Conservation (phyloP, 352 stramenopile genomes). For the Thalassiosira hispida region DNA sequence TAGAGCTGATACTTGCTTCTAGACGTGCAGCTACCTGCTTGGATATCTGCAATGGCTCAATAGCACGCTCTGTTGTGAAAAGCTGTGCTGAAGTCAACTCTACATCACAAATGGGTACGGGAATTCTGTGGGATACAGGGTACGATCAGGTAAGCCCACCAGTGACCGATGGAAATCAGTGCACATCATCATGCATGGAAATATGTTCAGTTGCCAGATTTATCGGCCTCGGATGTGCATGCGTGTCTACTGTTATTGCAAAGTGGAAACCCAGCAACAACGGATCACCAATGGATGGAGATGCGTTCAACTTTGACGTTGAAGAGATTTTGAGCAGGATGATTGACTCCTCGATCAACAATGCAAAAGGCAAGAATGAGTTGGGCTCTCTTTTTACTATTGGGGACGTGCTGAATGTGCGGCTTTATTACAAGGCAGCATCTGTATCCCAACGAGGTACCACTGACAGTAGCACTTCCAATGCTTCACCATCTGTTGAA, state of each 20-base stretch:
- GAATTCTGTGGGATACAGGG: slow-evolving; percentile 44
- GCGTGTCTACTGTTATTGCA: slow-evolving; percentile 43
- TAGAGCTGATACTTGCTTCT: slow-evolving; percentile 73
- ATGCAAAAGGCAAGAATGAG: slow-evolving; percentile 17
- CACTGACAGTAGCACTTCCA: background rate
- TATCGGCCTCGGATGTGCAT: slow-evolving; percentile 43
- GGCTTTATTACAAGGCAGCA: slow-evolving; percentile 53
- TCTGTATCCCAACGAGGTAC: slow-evolving; percentile 12
- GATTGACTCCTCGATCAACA: slow-evolving; percentile 49
- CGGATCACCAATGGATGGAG: background rate
- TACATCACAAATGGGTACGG: background rate
- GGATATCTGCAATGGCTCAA: slow-evolving; percentile 35
- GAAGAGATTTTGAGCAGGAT: slow-evolving; percentile 43
- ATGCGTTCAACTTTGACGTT: slow-evolving; percentile 36
- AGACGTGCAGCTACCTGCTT: slow-evolving; percentile 53
- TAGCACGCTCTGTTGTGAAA: slow-evolving; percentile 1
- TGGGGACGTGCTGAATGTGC: slow-evolving; percentile 49
- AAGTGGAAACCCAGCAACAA: background rate
- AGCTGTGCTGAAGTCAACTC: slow-evolving; percentile 10
- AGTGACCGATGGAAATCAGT: background rate
- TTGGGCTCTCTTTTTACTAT: slow-evolving; percentile 35
- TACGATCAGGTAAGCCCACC: slow-evolving; percentile 22
- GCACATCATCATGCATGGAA: slow-evolving; percentile 10
- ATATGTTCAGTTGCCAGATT: slow-evolving; percentile 47
- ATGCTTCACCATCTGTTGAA: slow-evolving; percentile 4